Base-by-base conservation (phyloP, 2,329 filamentous ascomycete species). In the Cladosporium colombiae region DNA sequence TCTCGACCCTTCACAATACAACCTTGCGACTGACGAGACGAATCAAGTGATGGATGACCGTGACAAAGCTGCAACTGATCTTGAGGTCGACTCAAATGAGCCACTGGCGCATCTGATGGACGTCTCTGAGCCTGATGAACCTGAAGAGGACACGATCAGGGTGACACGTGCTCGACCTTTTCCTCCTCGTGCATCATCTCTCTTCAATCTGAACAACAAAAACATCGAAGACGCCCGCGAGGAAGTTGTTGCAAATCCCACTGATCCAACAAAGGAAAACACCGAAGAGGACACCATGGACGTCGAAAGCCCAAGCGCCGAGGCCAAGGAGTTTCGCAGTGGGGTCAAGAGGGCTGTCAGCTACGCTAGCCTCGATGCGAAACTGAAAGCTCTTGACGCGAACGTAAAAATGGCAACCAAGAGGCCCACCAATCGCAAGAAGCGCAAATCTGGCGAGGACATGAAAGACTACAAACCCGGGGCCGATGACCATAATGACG, bases 371-470 rank as follows among this genome's bases (percentile, higher is more conserved):
- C 69, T 74, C 11, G 72, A 78, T 46, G 70, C 69, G 50, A 78
- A 77, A 49, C 64, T 72, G 31, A 73, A 71, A 27, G 68, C 71
- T 25, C 68, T 74, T 3, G 70, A 74, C 29, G 69, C 65, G 31
- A 65, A 70, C 44, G 71, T 70, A 50, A 73, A 73, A 31, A 64
- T 64, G 44, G 63, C 60, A 10, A n/a, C 33, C 25, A 73, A 69
- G 62, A 75, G 71, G 67, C 35, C 65, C 10, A 63, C 59, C n/a
- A 70, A 70, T 60, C 68, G 73, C 6, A 80, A 79, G 69, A 81
- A 80, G 72, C 76, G 78, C 66, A 81, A 80, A 71, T 68, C 70
- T 14, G 71, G 74, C 33, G 75, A 75, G 8, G 74, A 78, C 57
- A 46, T 60, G 25, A 58, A 61, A 23, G 69, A 70, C 27, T 78